Conservation (phyloP, 31 red algal genomes). For the Odonthalia washingtoniensis region DNA sequence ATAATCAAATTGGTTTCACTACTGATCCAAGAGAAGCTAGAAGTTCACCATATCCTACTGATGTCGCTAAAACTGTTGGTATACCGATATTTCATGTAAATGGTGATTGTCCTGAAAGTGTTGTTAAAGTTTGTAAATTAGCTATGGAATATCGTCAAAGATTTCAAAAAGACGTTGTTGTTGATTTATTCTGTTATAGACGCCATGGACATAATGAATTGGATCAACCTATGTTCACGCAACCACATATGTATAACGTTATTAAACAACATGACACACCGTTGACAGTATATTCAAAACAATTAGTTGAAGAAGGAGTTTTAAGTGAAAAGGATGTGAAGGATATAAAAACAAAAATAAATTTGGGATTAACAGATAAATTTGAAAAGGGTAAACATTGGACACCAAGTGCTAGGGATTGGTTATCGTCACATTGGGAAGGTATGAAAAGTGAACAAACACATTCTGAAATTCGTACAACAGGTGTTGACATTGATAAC, state of each 20-base stretch:
- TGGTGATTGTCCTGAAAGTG: constrained; percentile 90
- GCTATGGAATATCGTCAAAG: constrained; percentile 98
- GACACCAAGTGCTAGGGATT: constrained; percentile 89
- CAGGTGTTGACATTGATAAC: constrained; percentile 76
- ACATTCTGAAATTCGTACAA: constrained; percentile 66
- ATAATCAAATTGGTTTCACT: constrained; percentile 99
- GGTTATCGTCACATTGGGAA: constrained; percentile 96
- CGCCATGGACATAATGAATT: constrained; percentile 98
- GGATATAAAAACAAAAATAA: constrained; percentile 48
- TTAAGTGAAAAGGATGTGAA: constrained; percentile 33
- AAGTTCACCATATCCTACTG: constrained; percentile 96
- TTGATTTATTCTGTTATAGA: constrained; percentile 97
- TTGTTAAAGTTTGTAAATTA: constrained; percentile 84
- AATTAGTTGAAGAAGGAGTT: constrained; percentile 79
- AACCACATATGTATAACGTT: constrained; percentile 96
- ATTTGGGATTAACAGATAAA: constrained; percentile 64
- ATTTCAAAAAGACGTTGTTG: constrained; percentile 95
- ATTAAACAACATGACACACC: constrained; percentile 86
- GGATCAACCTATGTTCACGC: constrained; percentile 97
- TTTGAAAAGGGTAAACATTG: constrained; percentile 88
- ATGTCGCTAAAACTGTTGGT: constrained; percentile 97
- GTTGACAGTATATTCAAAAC: constrained; percentile 73
- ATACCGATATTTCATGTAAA: constrained; percentile 99
- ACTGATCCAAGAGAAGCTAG: constrained; percentile 92
- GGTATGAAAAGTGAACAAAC: constrained; percentile 88